A percentile compares a stretch with the other conserved stretches of the same genome.
Conservation (phyloP, 2,329 filamentous ascomycete species). For the Cytospora chrysosperma region DNA sequence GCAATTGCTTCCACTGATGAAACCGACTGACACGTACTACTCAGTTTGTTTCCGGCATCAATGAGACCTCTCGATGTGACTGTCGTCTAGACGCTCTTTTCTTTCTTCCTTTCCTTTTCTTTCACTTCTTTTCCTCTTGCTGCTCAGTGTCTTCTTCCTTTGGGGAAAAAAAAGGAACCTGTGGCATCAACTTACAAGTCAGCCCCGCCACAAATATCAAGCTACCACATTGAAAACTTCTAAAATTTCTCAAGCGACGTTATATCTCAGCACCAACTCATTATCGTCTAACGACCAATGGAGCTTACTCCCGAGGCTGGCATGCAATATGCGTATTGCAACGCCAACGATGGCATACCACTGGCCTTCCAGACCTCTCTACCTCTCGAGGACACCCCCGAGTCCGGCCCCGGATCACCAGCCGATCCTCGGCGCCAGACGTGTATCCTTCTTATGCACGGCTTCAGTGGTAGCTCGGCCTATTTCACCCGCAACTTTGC, state of each 20-base stretch:
- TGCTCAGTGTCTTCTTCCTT: too few species aligned
- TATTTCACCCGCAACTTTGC: conserved; percentile 39
- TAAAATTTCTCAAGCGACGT: background rate
- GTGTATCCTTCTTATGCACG: conserved; percentile 40
- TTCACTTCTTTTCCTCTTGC: background rate
- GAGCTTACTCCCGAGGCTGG: conserved; percentile 21
- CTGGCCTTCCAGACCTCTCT: conserved; percentile 39
- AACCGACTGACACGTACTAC: background rate
- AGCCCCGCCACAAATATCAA: background rate
- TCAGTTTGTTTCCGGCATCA: background rate
- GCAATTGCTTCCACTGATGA: conserved; percentile 5
- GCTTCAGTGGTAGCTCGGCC: conserved; percentile 41
- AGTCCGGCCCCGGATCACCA: conserved; percentile 9
- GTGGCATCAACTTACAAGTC: background rate
- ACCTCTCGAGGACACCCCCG: conserved; percentile 26
- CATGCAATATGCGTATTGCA: conserved; percentile 33
- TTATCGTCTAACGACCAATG: conserved; percentile 5
- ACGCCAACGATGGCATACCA: conserved; percentile 36
- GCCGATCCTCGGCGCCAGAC: conserved; percentile 24
- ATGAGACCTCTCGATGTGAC: background rate
- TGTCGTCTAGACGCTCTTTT: background rate
- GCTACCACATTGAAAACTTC: background rate
- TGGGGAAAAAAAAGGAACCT: too few species aligned
- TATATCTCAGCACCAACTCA: background rate
- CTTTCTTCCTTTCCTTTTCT: background rate